phyloP scores from a whole-genome alignment of 352 stramenopile species.

The Phytopythium oedochilum region DNA sequence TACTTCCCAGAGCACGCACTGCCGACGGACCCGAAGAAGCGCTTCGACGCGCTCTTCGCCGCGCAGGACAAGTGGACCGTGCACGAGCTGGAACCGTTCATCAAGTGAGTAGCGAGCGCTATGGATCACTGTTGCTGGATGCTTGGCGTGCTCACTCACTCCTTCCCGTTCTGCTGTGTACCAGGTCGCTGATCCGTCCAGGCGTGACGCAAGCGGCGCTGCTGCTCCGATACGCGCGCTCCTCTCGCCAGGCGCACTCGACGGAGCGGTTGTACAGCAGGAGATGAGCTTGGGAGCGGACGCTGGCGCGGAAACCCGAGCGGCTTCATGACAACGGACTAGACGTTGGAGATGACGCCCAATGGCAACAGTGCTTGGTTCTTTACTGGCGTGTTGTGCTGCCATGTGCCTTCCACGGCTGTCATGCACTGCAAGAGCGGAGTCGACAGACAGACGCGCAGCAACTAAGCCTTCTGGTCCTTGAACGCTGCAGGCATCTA shows the following conservation, averaged over 20 bases:
- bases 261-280: constrained; percentile 74
- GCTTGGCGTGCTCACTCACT: constrained; percentile 5
- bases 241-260: constrained; percentile 69
- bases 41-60: constrained; percentile 74
- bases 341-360: too few species aligned
- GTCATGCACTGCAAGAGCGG: too few species aligned
- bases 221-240: constrained; percentile 77
- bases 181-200: constrained; percentile 54
- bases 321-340: too few species aligned
- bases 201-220: constrained; percentile 70
- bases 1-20: constrained; percentile 68
- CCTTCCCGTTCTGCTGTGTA: background rate
- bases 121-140: background rate
- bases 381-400: too few species aligned
- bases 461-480: too few species aligned
- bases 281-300: too few species aligned
- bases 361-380: too few species aligned
- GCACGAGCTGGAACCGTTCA: constrained; percentile 73
- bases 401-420: too few species aligned
- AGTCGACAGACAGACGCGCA: too few species aligned
- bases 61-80: constrained; percentile 84
- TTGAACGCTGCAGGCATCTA: too few species aligned
- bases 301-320: too few species aligned
- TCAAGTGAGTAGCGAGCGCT: constrained; percentile 39
- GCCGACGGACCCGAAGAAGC: constrained; percentile 65